A percentile compares a stretch with the other conserved stretches of the same genome.
phyloP scores from a whole-genome alignment of 306 rosid genomes.

The Inga leiocalycina region DNA sequence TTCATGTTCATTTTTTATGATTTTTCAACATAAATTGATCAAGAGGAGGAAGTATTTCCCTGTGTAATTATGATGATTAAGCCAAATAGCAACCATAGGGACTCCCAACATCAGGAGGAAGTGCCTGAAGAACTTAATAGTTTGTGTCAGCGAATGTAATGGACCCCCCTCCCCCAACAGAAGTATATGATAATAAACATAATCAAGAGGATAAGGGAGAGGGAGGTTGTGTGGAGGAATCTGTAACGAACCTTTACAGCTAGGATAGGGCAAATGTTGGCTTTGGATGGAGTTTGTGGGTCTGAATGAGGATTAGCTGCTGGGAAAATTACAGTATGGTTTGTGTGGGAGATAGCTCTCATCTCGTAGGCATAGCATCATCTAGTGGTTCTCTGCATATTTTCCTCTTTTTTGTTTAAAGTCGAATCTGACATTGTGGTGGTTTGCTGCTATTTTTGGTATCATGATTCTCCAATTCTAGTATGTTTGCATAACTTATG shows the following conservation, averaged over 20 bases:
- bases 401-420: background rate
- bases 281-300: background rate
- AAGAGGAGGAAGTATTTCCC: background rate
- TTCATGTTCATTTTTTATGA: background rate
- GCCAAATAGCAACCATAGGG: background rate
- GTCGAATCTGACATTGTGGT: background rate
- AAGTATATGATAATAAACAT: background rate
- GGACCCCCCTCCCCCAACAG: background rate
- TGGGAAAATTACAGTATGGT: background rate
- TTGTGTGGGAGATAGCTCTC: background rate
- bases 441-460: background rate
- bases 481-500: background rate
- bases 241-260: background rate
- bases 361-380: background rate
- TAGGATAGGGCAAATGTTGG: background rate
- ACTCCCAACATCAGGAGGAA: constrained; percentile 22
- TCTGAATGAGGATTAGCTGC: background rate
- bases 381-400: background rate
- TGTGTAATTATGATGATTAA: background rate
- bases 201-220: background rate
- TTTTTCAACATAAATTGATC: background rate
- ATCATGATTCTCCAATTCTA: background rate
- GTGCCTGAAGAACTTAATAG: constrained; percentile 20
- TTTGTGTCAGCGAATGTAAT: constrained; percentile 8
- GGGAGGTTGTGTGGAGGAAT: background rate